Conservation (phyloP, 805 yeast genomes). For the Teunomyces gatunensis region DNA sequence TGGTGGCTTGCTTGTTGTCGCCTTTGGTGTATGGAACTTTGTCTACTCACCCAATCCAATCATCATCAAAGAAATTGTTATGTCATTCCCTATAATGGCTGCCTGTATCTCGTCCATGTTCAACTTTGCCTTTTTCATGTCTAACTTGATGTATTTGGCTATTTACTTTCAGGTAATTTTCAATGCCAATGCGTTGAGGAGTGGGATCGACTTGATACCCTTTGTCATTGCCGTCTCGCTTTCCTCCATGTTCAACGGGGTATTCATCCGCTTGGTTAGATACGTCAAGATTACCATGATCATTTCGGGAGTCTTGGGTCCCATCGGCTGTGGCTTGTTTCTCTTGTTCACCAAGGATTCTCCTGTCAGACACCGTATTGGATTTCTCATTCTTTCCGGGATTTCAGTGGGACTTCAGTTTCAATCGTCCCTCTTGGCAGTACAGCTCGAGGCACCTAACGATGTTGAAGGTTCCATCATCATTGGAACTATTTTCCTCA, state of each 20-base stretch:
- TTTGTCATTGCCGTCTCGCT: slow-evolving; percentile 32
- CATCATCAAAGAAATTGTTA: slow-evolving; percentile 42
- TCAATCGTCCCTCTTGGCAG: slow-evolving; percentile 34
- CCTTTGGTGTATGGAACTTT: slow-evolving; percentile 42
- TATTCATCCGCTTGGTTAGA: slow-evolving; percentile 27
- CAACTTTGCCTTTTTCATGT: slow-evolving; percentile 41
- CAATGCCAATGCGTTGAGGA: slow-evolving; percentile 32
- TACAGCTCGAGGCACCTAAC: slow-evolving; percentile 37
- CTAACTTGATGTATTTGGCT: slow-evolving; percentile 30
- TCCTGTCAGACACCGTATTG: slow-evolving; percentile 23
- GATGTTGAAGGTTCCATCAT: slow-evolving; percentile 36
- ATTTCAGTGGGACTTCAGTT: slow-evolving; percentile 36
- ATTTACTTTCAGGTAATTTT: slow-evolving; percentile 40
- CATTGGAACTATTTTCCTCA: slow-evolving; percentile 31
- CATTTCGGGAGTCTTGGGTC: slow-evolving; percentile 27
- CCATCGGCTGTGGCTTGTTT: slow-evolving; percentile 35
- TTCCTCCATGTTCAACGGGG: slow-evolving; percentile 29
- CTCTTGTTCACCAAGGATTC: slow-evolving; percentile 24
- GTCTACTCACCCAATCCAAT: slow-evolving; percentile 44
- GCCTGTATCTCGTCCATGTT: slow-evolving; percentile 37
- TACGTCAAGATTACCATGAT: slow-evolving; percentile 32
- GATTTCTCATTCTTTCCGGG: slow-evolving; percentile 33
- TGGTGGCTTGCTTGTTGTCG: slow-evolving; percentile 38
- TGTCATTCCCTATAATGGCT: slow-evolving; percentile 32
- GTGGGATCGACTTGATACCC: slow-evolving; percentile 38